These are phyloP conservation scores for Brassica carinata DNA, from an alignment of 345 rosid genomes.

Conservation along the genomic window DNA sequence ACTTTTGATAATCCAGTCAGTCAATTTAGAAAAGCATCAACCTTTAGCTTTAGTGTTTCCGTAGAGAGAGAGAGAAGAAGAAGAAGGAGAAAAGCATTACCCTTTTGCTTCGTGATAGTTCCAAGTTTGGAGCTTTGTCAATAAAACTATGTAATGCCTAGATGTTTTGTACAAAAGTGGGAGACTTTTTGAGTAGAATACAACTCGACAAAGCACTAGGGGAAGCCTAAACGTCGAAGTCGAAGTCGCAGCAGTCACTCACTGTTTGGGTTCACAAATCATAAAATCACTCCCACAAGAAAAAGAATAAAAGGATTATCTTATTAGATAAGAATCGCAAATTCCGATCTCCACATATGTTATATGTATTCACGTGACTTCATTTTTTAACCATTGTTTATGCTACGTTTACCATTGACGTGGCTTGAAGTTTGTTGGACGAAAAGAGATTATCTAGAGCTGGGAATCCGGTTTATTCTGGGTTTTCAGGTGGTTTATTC, in stretches of 20 bases:
- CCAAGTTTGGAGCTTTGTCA: slow-evolving; percentile 12
- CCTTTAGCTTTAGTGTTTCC: not conserved
- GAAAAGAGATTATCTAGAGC: not conserved
- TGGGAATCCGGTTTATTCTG: no score
- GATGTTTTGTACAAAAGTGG: not conserved
- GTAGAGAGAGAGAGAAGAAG: slow-evolving; percentile 10
- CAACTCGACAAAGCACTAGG: slow-evolving; percentile 23
- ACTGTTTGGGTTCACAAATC: slow-evolving; percentile 26
- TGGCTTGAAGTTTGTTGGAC: not conserved
- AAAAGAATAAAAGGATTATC: not conserved
- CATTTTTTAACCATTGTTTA: not conserved
- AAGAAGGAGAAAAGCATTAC: slow-evolving; percentile 21
- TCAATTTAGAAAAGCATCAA: not conserved
- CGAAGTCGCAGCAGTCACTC: slow-evolving; percentile 22
- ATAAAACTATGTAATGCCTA: slow-evolving; percentile 9
- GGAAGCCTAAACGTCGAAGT: slow-evolving; percentile 12
- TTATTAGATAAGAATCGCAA: slow-evolving; percentile 19
- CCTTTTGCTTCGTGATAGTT: slow-evolving; percentile 26
- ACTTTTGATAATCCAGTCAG: not conserved
- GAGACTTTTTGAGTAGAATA: slow-evolving; percentile 16
- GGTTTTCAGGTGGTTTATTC: no score
- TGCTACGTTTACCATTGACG: slow-evolving; percentile 5
- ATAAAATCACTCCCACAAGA: slow-evolving; percentile 13
- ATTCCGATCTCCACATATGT: slow-evolving; percentile 3
- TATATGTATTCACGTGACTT: slow-evolving; percentile 12